A percentile compares a stretch with the other conserved stretches of the same genome.
phyloP scores from a whole-genome alignment of 2,329 filamentous ascomycete genomes.

The Nemania bipapillata region DNA sequence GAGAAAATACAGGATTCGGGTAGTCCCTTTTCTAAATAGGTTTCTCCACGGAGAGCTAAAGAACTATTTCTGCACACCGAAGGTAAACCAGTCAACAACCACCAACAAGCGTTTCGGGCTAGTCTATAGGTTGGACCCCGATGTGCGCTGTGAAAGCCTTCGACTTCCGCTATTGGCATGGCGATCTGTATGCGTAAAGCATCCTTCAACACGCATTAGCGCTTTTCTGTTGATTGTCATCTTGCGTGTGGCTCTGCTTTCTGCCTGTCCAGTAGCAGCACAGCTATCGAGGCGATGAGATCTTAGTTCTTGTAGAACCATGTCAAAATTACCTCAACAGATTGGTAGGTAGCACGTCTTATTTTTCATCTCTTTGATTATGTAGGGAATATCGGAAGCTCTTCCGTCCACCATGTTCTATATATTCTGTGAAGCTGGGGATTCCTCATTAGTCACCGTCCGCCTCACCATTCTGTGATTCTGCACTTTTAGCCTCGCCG shows the following conservation, averaged over 20 bases:
- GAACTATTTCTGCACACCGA: conserved; percentile 31
- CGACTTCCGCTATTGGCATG: conserved; percentile 2
- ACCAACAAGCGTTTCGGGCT: conserved; percentile 27
- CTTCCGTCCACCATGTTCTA: conserved; percentile 20
- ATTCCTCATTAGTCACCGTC: conserved; percentile 25
- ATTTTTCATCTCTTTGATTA: not conserved
- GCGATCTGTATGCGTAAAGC: conserved; percentile 15
- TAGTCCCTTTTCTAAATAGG: not conserved
- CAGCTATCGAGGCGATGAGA: conserved; percentile 31
- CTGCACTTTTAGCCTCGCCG: conserved; percentile 35
- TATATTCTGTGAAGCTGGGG: conserved; percentile 1
- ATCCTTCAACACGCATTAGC: conserved; percentile 17
- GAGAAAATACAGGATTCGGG: conserved; percentile 2
- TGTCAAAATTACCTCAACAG: conserved; percentile 11
- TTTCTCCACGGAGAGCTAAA: conserved; percentile 2
- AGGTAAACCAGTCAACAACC: too few species aligned
- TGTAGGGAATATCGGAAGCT: conserved; percentile 28
- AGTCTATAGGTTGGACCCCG: conserved; percentile 22
- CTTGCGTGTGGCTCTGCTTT: conserved; percentile 36
- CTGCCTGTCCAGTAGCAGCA: conserved; percentile 24
- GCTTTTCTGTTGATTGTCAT: conserved; percentile 3
- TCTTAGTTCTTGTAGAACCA: conserved; percentile 27
- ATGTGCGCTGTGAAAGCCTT: conserved; percentile 7
- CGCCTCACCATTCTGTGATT: conserved; percentile 33
- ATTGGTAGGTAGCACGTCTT: conserved; percentile 20